Base-by-base conservation (phyloP, 305 asterid genomes). In the Nicotiana rustica region DNA sequence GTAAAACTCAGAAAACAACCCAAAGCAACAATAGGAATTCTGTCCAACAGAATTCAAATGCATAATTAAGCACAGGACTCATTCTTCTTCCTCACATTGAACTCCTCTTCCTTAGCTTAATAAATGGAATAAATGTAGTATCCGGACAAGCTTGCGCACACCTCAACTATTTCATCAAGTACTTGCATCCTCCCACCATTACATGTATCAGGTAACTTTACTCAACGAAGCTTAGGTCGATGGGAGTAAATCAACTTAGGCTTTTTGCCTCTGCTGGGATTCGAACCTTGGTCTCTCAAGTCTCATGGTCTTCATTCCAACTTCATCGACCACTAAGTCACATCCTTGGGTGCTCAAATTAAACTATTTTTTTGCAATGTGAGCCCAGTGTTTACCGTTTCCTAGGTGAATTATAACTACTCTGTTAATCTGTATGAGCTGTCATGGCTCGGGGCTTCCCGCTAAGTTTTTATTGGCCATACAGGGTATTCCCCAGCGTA, bases 41-140 rank as follows among this genome's bases (percentile, higher is more conserved):
- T 21, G 14, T 18, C 13, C 38, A 5, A 13, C 78, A 41, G 35
- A 21, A 21, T 19, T 71, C 79, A 71, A 47, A 47, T 71, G 38
- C 79, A 13, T 71, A 71, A 10, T 21, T 21, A 7, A 21, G 62
- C 79, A 47, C 38, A 71, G 36, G 38, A 21, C 2, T 13, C 79
- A 73, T 47, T 47, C 57, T 41, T 71, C 61, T 21, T 19, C 79
- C 78, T 70, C 79, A 13, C 21, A 25, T 49, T 73, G 79, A 25
- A 49, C 79, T 73, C 44, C 62, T 73, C 21, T 49, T 73, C 79
- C 25, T 73, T 14, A 13, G 21, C 49, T 10, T 49, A 25, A 49
- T 49, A 25, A 6, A 73, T 25, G 64, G 79, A 49, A 25, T 18
- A 70, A 41, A 41, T 13, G 4, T 55, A 41, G 59, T 44, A 31